A percentile compares a stretch with the other conserved stretches of the same genome.
Evolutionary conservation across 345 rosid genomes (phyloP).

Genomic region (Acer campestre): DNA sequence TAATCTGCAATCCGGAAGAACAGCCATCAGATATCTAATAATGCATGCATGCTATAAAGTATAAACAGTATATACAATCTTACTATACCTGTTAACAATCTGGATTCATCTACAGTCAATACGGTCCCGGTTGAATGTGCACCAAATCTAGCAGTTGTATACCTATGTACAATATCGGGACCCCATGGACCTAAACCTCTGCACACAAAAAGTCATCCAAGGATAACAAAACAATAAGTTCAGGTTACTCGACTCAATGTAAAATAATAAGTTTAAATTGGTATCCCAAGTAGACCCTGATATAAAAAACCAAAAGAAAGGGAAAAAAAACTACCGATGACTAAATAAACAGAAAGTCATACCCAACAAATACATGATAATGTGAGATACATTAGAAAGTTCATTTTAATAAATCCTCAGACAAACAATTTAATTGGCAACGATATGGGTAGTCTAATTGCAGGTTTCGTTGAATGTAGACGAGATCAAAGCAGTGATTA

Average conservation of each 20-base stretch:
- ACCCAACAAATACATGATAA: too few species aligned
- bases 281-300: background rate
- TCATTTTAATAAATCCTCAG: background rate
- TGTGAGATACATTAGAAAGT: background rate
- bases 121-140: slow-evolving; percentile 52
- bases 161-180: slow-evolving; percentile 74
- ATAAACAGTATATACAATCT: background rate
- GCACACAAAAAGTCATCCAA: slow-evolving; percentile 34
- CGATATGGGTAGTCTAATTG: background rate
- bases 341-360: too few species aligned
- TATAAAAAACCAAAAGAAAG: background rate
- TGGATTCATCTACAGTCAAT: slow-evolving; percentile 76
- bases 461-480: background rate
- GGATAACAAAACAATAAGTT: slow-evolving; percentile 16
- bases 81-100: slow-evolving; percentile 68
- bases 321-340: too few species aligned
- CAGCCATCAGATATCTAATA: slow-evolving; percentile 26
- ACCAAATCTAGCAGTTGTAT: slow-evolving; percentile 86
- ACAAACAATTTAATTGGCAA: background rate
- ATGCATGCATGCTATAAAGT: background rate
- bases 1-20: slow-evolving; percentile 54
- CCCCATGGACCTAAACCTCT: slow-evolving; percentile 99
- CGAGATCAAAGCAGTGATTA: background rate
- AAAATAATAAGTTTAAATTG: slow-evolving; percentile 14
- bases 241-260: slow-evolving; percentile 1